Evolutionary conservation across 2,329 filamentous ascomycete species (phyloP).

Genomic region (Xylariaceae sp.): DNA sequence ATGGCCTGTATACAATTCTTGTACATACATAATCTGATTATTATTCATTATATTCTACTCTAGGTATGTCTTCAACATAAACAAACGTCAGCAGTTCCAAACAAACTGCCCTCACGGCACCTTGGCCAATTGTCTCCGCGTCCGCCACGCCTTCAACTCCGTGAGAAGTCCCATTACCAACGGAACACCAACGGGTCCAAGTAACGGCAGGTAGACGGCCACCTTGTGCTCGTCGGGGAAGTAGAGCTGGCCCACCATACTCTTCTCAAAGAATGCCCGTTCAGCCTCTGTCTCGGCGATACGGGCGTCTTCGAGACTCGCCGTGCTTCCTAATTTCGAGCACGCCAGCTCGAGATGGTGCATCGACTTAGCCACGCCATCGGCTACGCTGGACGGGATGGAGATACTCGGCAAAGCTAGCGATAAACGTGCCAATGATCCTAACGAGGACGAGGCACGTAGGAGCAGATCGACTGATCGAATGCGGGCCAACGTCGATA

Average conservation of each 20-base stretch:
- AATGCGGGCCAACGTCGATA: conserved; percentile 80
- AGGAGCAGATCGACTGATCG: conserved; percentile 79
- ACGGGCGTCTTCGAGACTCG: conserved; percentile 73
- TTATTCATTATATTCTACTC: conserved; percentile 8
- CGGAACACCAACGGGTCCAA: conserved; percentile 88
- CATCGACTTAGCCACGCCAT: conserved; percentile 77
- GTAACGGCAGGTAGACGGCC: conserved; percentile 85
- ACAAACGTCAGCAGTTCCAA: background rate
- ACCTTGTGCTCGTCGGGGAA: conserved; percentile 99
- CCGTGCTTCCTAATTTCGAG: conserved; percentile 56
- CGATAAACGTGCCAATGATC: conserved; percentile 83
- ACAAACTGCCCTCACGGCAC: background rate
- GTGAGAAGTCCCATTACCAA: conserved; percentile 78
- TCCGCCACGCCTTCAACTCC: conserved; percentile 63
- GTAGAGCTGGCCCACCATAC: conserved; percentile 97
- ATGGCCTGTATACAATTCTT: background rate
- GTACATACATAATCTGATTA: background rate
- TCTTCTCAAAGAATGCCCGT: conserved; percentile 95
- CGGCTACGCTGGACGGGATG: conserved; percentile 80
- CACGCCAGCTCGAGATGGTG: conserved; percentile 73
- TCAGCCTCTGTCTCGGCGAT: conserved; percentile 86
- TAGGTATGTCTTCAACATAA: background rate
- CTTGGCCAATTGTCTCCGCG: conserved; percentile 41
- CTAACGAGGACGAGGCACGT: conserved; percentile 86
- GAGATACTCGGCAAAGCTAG: conserved; percentile 82